Evolutionary conservation across 2,329 filamentous ascomycete genomes (phyloP).

Genomic region (Aureobasidium sp.): DNA sequence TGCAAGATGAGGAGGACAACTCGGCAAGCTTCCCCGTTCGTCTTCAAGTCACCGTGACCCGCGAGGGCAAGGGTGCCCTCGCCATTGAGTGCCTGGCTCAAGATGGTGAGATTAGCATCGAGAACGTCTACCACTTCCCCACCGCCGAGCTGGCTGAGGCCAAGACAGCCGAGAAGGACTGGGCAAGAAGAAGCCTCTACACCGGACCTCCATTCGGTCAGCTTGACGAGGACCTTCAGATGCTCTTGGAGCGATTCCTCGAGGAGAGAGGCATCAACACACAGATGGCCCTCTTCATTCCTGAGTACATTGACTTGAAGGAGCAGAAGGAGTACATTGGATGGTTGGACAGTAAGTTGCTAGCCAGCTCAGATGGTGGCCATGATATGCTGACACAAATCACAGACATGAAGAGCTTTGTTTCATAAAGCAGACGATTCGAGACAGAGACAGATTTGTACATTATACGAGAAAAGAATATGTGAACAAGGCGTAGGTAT

Average conservation of each 20-base stretch:
- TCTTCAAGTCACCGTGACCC: constrained; percentile 81
- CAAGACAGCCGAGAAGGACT: constrained; percentile 58
- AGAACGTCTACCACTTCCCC: constrained; percentile 83
- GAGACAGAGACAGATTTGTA: not conserved
- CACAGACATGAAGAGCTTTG: constrained; percentile 70
- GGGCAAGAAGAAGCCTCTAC: constrained; percentile 70
- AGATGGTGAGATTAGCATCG: constrained; percentile 77
- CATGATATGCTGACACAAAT: constrained; percentile 2
- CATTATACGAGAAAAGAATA: not conserved
- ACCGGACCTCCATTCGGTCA: constrained; percentile 87
- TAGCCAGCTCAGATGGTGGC: not conserved
- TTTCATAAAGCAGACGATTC: constrained; percentile 44
- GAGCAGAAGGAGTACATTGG: constrained; percentile 94
- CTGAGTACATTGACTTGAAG: constrained; percentile 96
- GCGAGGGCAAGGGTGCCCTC: constrained; percentile 74
- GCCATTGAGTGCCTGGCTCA: constrained; percentile 79
- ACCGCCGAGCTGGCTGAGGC: constrained; percentile 70
- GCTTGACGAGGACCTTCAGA: constrained; percentile 91
- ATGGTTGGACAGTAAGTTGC: constrained; percentile 64
- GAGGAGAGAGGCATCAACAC: constrained; percentile 90
- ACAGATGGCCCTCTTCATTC: constrained; percentile 78
- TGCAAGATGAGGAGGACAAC: constrained; percentile 47
- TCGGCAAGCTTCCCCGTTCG: constrained; percentile 65
- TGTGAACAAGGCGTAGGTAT: not conserved
- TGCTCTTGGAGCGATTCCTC: constrained; percentile 84